Base-by-base conservation (phyloP, 1,284 basidiomycete genomes). In the Sporisorium sorghi region DNA sequence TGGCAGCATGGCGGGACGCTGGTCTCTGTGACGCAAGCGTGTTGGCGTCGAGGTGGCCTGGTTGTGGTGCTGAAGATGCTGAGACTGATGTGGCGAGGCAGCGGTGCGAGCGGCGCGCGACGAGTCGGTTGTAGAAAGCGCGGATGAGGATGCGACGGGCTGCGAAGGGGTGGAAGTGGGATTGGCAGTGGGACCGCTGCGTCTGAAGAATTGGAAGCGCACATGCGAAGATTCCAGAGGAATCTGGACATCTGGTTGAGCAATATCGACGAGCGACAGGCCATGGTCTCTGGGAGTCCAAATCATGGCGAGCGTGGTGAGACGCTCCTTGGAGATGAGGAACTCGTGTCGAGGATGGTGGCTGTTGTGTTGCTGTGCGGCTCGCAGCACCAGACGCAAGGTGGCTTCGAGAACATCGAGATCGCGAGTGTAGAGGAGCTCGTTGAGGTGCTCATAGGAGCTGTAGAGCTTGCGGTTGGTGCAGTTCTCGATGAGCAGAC, bases 391-490 rank as follows among this genome's bases (percentile, higher is more conserved):
- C 24, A 98, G 88, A 72, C 93, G 92, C 51, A 99, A 87, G 21
- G 93, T 89, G 24, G 92, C 87, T 60, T 94, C 90, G 49, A 98
- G 88, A 39, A 99, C 88, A 78, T 97, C 93, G 58, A 96, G 87
- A 86, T 99, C 95, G 43, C 91, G 91, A 1, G 93, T 93, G 80
- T 90, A 90, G 60, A 98, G 88, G 24, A 99, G 87, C 80, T 91
- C 91, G 85, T 94, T 93, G 77, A 98, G 87, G 72, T 94, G 92
- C 94, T 99, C 97, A 85, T 97, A 99, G 3, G 94, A 97, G 68
- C 90, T 91, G 86, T 93, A 99, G 65, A 95, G 92, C 87, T 98
- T 99, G 82, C 97, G 89, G 84, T 97, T 99, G 49, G 96, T 99
- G 64, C 95, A 97, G 85, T 98, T 98, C 86, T 99, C 97, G 81